Evolutionary conservation across 495 filamentous ascomycete genomes (phyloP).

Genomic region (Astrocystis sublimbata): DNA sequence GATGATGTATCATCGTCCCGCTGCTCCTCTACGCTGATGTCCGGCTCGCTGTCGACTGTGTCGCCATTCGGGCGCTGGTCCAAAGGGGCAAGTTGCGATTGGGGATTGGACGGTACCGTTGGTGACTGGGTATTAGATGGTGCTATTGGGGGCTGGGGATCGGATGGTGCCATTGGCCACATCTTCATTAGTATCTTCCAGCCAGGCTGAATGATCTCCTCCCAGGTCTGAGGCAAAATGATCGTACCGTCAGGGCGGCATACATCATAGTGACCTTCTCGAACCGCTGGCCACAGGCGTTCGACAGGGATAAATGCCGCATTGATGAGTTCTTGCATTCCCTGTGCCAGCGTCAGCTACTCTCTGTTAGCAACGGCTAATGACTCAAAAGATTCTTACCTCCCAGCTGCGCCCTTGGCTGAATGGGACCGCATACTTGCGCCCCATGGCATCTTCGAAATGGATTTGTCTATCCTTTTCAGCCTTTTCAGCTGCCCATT

Average conservation of each 20-base stretch:
- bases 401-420: constrained; percentile 61
- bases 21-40: neutral
- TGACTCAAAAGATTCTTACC: constrained; percentile 39
- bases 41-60: neutral
- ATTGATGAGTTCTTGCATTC: constrained; percentile 54
- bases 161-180: constrained; percentile 71
- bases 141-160: neutral
- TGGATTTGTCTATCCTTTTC: constrained; percentile 47
- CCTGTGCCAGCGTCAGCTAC: constrained; percentile 31
- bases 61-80: neutral
- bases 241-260: constrained; percentile 48
- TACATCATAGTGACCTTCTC: constrained; percentile 48
- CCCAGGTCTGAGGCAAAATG: constrained; percentile 50
- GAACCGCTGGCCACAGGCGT: constrained; percentile 41
- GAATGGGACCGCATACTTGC: constrained; percentile 63
- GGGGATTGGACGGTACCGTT: neutral
- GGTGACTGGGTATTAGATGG: neutral
- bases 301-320: constrained; percentile 49
- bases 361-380: neutral
- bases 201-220: constrained; percentile 47
- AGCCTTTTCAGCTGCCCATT: constrained; percentile 8
- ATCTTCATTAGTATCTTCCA: constrained; percentile 86
- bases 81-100: neutral
- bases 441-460: constrained; percentile 64
- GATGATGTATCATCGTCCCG: constrained; percentile 3